Conservation (phyloP, 2,329 filamentous ascomycete species). For the Neurospora crassa region DNA sequence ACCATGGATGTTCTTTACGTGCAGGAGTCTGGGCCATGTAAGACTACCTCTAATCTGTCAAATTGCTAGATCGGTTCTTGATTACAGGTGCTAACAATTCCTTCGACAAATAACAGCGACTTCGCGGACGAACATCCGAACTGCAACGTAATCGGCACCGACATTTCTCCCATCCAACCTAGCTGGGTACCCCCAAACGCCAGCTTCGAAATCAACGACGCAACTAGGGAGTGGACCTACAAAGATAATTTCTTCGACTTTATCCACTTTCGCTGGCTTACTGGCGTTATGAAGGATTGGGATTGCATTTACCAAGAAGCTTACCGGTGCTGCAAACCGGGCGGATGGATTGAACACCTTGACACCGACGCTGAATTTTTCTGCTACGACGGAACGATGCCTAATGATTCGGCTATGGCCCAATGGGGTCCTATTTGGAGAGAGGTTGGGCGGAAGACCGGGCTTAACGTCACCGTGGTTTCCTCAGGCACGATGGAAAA, state of each 20-base stretch:
- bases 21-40: background rate
- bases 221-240: slow-evolving; percentile 21
- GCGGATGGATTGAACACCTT: slow-evolving; percentile 26
- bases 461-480: background rate
- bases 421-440: background rate
- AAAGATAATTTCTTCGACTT: slow-evolving; percentile 19
- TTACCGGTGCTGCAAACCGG: slow-evolving; percentile 31
- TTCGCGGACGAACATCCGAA: background rate
- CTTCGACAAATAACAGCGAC: no score
- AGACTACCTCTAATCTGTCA: background rate
- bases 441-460: background rate
- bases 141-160: background rate
- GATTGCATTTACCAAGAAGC: slow-evolving; percentile 13
- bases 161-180: background rate
- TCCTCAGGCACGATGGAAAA: background rate
- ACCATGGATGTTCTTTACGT: background rate
- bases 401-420: background rate
- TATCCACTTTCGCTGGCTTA: slow-evolving; percentile 20
- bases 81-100: no score
- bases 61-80: no score
- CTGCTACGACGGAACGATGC: background rate
- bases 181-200: slow-evolving; percentile 9
- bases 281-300: slow-evolving; percentile 21
- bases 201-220: slow-evolving; percentile 21
- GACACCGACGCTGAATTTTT: background rate